Evolutionary conservation across 441 rosid species (phyloP).

Genomic region (Adansonia madagascariensis): DNA sequence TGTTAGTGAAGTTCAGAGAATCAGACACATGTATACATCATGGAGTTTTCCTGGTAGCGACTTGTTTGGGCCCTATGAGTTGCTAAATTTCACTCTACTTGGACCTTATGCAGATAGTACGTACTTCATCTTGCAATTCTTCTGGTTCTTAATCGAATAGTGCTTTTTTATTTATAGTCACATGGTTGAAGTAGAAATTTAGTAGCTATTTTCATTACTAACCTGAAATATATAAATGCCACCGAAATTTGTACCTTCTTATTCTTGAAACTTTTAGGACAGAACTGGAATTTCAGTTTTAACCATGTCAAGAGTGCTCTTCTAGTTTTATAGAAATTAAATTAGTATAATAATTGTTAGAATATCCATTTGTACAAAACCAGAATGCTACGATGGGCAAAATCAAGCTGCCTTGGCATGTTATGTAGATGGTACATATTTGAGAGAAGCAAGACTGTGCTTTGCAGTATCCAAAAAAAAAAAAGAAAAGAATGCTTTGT

Average conservation of each 20-base stretch:
- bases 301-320: too few relatives aligned
- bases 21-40: constrained; percentile 56
- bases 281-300: neutral
- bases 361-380: neutral
- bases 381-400: neutral
- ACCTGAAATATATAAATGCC: neutral
- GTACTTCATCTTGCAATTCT: constrained; percentile 28
- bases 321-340: constrained; percentile 16
- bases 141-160: neutral
- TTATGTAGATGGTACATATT: neutral
- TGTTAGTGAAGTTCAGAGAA: constrained; percentile 63
- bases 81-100: constrained; percentile 79
- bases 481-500: too few relatives aligned
- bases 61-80: constrained; percentile 86
- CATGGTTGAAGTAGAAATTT: neutral
- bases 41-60: constrained; percentile 64
- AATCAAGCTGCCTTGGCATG: constrained; percentile 1
- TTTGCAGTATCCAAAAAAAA: too few relatives aligned
- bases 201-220: neutral
- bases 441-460: neutral
- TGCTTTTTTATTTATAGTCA: constrained; percentile 6
- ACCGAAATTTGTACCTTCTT: neutral
- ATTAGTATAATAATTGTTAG: neutral
- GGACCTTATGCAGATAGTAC: constrained; percentile 80
- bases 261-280: neutral